Base-by-base conservation (phyloP, 805 yeast species). In the Suhomyces kilbournensis region DNA sequence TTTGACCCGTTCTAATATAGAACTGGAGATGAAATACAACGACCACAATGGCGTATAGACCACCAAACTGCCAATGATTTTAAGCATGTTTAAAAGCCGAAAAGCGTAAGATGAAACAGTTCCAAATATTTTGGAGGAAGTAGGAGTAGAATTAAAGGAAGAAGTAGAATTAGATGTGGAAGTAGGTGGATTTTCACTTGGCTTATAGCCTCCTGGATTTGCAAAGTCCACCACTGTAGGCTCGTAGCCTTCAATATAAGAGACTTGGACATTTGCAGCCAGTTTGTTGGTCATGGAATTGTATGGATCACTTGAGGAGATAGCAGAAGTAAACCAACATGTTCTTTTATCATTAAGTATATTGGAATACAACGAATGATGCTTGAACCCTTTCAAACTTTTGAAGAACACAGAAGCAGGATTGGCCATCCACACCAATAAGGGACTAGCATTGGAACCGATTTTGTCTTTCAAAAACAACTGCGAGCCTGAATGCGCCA, bases 261-360 rank as follows among this genome's bases (percentile, higher is more conserved):
- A 69, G 47, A 82, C 67, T 34, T 71, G 66, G 53, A 75, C 71
- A 2, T 65, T 67, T 20, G 64, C 60, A 7, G 76, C 71, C 44
- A 69, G 66, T 52, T 67, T 68, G 51, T 74, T 74, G 46, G 75
- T 68, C 64, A 75, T 74, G 2, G 86, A 82, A 17, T 71, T 65
- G 62, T 84, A 85, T 0, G 90, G 90, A 59, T 86, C 90, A 35
- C 74, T 68, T 25, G 68, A 60, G 0, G 87, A 80, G 34, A 87
- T 87, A 4, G 88, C 88, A 0, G 96, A 77, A 2, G 96, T 88
- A 81, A 88, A 89, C 86, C 89, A 90, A 14, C 88, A 80, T 3
- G 96, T 84, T 58, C 96, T 80, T 57, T 84, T 84, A 69, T 90
- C 97, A 56, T 90, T 88, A 53, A 85, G 79, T 40, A 88, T 78